phyloP scores from a whole-genome alignment of 2,329 filamentous ascomycete species.

The Leptographium radiaticola region DNA sequence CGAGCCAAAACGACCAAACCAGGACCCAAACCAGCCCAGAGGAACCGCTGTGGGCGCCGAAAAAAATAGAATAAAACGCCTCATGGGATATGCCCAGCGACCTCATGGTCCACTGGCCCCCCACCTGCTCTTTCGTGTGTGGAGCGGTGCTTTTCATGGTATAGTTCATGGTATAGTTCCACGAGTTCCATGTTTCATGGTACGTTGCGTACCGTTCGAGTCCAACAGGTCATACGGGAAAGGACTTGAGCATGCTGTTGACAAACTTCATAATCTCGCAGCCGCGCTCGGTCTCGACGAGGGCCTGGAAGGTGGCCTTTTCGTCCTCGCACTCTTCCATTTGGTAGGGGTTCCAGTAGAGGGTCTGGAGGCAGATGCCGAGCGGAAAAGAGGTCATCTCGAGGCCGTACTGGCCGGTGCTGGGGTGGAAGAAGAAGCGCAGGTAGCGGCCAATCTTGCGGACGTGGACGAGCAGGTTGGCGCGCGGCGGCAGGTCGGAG shows the following conservation, averaged over 20 bases:
- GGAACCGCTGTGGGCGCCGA: too few species aligned
- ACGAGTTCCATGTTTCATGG: too few species aligned
- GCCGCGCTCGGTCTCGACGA: conserved; percentile 10
- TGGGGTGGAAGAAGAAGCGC: conserved; percentile 11
- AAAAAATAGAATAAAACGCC: too few species aligned
- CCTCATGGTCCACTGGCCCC: too few species aligned
- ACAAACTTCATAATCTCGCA: conserved; percentile 10
- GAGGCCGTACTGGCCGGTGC: conserved; percentile 10
- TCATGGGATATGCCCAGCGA: too few species aligned
- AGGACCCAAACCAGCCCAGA: too few species aligned
- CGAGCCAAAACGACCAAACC: too few species aligned
- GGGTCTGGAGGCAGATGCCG: conserved; percentile 8
- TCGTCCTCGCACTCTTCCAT: conserved; percentile 2
- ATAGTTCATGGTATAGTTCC: too few species aligned
- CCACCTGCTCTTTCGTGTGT: too few species aligned
- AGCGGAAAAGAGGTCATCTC: conserved; percentile 12
- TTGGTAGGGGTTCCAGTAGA: background rate
- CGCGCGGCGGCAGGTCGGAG: conserved; percentile 5
- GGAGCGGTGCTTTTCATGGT: too few species aligned
- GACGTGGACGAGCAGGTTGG: conserved; percentile 6
- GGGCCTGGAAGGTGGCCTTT: conserved; percentile 5
- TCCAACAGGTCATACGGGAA: background rate
- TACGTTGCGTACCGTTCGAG: background rate
- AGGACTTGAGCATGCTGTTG: conserved; percentile 7
- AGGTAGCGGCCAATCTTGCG: conserved; percentile 7